phyloP scores from a whole-genome alignment of 257 asterid genomes.

The Perilla frutescens region DNA sequence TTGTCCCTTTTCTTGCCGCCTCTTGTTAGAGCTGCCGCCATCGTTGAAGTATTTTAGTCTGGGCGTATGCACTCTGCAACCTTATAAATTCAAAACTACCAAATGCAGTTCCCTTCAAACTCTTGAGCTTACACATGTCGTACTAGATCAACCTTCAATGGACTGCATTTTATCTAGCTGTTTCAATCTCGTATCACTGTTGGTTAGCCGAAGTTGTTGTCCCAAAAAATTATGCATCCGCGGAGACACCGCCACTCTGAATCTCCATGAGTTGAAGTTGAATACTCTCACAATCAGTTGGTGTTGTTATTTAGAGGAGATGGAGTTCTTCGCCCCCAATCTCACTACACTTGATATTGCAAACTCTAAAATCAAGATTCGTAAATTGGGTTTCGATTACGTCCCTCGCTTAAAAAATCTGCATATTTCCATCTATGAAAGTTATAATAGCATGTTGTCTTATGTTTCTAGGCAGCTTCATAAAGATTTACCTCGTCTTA shows the following conservation, averaged over 20 bases:
- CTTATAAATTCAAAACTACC: neutral
- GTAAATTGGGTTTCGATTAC: neutral
- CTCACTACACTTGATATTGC: neutral
- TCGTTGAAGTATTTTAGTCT: neutral
- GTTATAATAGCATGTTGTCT: neutral
- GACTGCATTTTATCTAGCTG: conserved; percentile 4
- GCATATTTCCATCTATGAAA: neutral
- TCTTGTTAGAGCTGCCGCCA: neutral
- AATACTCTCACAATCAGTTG: neutral
- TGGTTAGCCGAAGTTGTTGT: neutral
- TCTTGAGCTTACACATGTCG: neutral
- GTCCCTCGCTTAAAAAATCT: conserved; percentile 1
- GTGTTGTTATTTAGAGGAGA: neutral
- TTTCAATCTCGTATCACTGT: neutral
- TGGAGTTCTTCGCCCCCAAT: conserved; percentile 10
- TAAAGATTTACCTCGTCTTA: neutral
- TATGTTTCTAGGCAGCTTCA: neutral
- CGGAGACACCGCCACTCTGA: too few species aligned
- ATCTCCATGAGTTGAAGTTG: neutral
- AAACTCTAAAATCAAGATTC: too few species aligned
- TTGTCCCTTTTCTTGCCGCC: neutral
- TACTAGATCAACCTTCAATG: neutral
- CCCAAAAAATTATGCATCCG: neutral
- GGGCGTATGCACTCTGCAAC: neutral
- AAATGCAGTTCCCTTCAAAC: neutral